Base-by-base conservation (phyloP, 2,329 filamentous ascomycete species). In the Pseudogymnoascus pannorum region DNA sequence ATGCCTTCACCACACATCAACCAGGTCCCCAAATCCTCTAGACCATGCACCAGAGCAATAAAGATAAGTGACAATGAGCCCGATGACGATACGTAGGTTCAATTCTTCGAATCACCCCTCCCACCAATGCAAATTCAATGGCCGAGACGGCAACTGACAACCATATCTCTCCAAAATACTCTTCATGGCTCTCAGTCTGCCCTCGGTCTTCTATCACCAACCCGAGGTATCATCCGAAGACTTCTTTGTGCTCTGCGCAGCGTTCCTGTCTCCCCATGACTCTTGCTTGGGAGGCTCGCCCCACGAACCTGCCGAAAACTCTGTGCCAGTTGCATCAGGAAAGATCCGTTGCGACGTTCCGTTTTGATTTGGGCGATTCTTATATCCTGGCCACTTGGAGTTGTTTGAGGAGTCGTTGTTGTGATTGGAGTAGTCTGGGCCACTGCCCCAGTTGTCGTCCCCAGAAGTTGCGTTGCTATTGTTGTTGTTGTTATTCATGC, bases 281-380 rank as follows among this genome's bases (percentile, higher is more conserved):
- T 54, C 48, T 31, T 54, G 48, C 11, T 54, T 54, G 9, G 26
- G 9, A 31, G 48, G 48, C 6, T 58, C 63, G 8, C 51, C 64
- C 64, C 64, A 66, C n/a, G 61, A 64, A 29, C 64, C 64, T 35
- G 58, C 62, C 2, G 60, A 61, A 22, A 66, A 36, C 14, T 40
- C 57, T 14, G 57, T 65, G 14, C 58, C 59, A 36, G 58, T 62
- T 20, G 57, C 63, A 59, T 48, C 58, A 8, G 48, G 48, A 16
- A 54, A 54, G 11, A 54, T 31, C 2, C 48, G 48, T 33, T 54
- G 48, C 16, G 48, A 54, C 8, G 48, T 31, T 14, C 48, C 48
- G 48, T 54, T 51, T 51, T 51, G 44, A 16, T 51, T 54, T 54
- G 48, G 48, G n/a, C 48, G 48, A 18, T 54, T 18, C 24, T 59